Base-by-base conservation (phyloP, 169 alveolate genomes). In the Cryptosporidium meleagridis region DNA sequence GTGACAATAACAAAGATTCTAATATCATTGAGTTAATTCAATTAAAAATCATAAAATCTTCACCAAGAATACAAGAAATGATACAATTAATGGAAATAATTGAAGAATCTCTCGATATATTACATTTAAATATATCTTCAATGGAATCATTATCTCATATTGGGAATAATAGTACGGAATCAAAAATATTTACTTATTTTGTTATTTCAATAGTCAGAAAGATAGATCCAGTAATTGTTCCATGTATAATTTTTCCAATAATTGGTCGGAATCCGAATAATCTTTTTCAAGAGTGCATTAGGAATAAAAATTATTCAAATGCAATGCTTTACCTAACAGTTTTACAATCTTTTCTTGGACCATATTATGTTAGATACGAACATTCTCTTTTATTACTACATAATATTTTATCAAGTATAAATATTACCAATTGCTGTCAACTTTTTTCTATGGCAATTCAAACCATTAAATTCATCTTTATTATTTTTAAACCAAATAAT, bases 211-310 rank as follows among this genome's bases (percentile, higher is more conserved):
- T 59, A n/a, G 31, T 67, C 18, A 37, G 89, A 48, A 80, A 65
- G 39, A 65, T 65, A 6, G 75, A 80, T 51, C 65, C 89, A 7
- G 23, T 80, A 10, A 65, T 80, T 80, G 72, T 75, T 39, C 80
- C 89, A 41, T 80, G 80, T 39, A 65, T 80, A 14, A 26, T 80
- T 44, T 80, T 80, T 65, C 89, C 89, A 44, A 23, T 41, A 23
- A 44, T 80, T 21, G 16, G 44, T 23, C 59, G 14, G 10, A 80
- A 21, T 29, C 89, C 89, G 7, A 41, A 31, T 12, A 65, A 80
- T 29, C 51, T 59, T n/a, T 80, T 62, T 45, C 41, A 8, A 18
- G 23, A n/a, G 23, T 80, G 80, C 62, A 37, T 80, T 12, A 18
- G 26, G 10, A 62, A 21, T 8, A 59, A 80, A 80, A 53, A 45